Evolutionary conservation across 108 stramenopile genomes (phyloP).

Genomic region (Discostella pseudostelligera): DNA sequence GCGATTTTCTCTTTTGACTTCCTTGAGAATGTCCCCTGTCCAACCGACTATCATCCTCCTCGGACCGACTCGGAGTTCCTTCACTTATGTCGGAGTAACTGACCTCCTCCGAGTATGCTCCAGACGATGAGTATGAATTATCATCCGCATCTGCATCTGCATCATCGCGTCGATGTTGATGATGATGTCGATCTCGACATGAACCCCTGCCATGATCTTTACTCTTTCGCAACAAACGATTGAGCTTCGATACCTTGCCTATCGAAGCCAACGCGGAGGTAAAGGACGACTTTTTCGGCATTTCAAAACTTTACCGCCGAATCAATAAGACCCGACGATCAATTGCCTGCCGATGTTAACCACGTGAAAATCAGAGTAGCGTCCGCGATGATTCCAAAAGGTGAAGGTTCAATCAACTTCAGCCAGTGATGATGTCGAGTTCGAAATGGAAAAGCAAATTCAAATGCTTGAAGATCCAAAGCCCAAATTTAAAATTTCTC

Average conservation of each 20-base stretch:
- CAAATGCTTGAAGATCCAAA: not conserved
- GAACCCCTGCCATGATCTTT: not conserved
- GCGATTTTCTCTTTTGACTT: not conserved
- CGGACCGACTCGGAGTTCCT: not conserved
- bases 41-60: not conserved
- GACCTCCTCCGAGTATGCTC: not conserved
- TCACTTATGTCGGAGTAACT: not conserved
- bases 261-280: not conserved
- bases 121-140: not conserved
- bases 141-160: no score
- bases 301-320: not conserved
- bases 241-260: constrained; percentile 4
- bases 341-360: no score
- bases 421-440: no score
- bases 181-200: not conserved
- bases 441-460: no score
- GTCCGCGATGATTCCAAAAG: no score
- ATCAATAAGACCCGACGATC: not conserved
- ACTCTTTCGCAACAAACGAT: not conserved
- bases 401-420: no score
- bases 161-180: no score
- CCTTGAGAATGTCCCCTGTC: not conserved
- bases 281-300: not conserved
- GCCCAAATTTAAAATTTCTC: not conserved
- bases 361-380: no score